Conservation (phyloP, 768 basidiomycete species). For the Tricholoma hemisulphureum region DNA sequence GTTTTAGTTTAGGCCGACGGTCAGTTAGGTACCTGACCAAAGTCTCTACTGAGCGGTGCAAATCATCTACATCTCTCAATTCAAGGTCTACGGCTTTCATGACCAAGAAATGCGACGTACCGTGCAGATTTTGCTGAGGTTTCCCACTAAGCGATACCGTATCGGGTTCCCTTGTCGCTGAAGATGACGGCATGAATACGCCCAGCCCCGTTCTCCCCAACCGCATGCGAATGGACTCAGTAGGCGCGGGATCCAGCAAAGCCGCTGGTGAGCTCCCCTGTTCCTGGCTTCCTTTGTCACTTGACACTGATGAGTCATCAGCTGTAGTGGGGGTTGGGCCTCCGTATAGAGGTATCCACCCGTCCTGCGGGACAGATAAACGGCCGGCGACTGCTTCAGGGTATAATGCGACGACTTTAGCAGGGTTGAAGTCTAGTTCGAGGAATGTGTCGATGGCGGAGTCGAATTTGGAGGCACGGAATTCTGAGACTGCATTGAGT, state of each 20-base stretch:
- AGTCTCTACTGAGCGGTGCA: conserved; percentile 77
- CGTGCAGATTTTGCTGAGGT: conserved; percentile 30
- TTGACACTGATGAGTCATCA: conserved; percentile 25
- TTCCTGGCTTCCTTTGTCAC: conserved; percentile 18
- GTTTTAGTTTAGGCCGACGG: conserved; percentile 80
- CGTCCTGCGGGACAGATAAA: conserved; percentile 61
- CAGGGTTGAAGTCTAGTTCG: conserved; percentile 87
- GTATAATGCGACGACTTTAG: conserved; percentile 89
- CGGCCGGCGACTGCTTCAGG: conserved; percentile 79
- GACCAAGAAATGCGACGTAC: conserved; percentile 21
- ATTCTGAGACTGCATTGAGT: conserved; percentile 77
- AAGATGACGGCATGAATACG: conserved; percentile 40
- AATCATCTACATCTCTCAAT: conserved; percentile 44
- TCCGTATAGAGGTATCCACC: conserved; percentile 83
- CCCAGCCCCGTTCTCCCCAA: conserved; percentile 56
- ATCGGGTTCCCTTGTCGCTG: conserved; percentile 59
- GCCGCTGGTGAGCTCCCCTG: conserved; percentile 28
- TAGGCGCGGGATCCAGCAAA: conserved; percentile 34
- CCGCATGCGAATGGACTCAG: conserved; percentile 47
- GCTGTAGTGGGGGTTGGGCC: conserved; percentile 47
- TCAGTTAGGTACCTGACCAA: conserved; percentile 87
- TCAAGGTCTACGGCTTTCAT: neutral
- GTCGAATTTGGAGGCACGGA: conserved; percentile 66
- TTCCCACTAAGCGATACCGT: conserved; percentile 45
- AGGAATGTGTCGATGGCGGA: conserved; percentile 85